Evolutionary conservation across 2,329 filamentous ascomycete genomes (phyloP).

Genomic region (Trichoderma sp.): DNA sequence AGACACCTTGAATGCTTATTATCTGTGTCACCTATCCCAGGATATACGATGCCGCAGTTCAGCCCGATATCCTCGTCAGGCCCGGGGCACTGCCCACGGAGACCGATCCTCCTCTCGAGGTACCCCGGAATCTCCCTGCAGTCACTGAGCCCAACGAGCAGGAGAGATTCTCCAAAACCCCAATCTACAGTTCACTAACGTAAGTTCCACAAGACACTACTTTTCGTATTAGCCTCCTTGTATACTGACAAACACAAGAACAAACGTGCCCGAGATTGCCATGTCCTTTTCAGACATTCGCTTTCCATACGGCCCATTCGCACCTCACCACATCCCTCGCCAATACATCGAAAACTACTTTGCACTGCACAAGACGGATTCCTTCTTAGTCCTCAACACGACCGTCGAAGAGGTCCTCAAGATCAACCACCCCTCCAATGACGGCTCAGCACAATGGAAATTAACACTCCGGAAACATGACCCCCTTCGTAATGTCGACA

Average conservation of each 20-base stretch:
- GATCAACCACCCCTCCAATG: constrained; percentile 31
- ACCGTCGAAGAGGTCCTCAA: constrained; percentile 54
- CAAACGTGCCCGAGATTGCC: constrained; percentile 59
- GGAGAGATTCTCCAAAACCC: constrained; percentile 51
- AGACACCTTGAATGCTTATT: neutral
- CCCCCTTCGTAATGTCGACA: constrained; percentile 46
- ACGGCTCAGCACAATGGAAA: constrained; percentile 43
- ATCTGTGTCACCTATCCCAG: constrained; percentile 36
- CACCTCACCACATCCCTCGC: constrained; percentile 56
- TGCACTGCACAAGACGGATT: constrained; percentile 51
- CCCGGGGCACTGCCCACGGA: constrained; percentile 51
- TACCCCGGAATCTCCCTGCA: constrained; percentile 48
- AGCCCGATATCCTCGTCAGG: constrained; percentile 38
- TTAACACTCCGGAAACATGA: constrained; percentile 53
- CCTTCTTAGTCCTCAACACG: constrained; percentile 51
- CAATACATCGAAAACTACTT: constrained; percentile 62
- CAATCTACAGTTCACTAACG: constrained; percentile 56
- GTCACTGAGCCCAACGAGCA: constrained; percentile 46
- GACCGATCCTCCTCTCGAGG: constrained; percentile 49
- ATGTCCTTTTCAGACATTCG: constrained; percentile 58
- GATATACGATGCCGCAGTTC: constrained; percentile 54
- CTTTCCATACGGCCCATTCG: constrained; percentile 60
- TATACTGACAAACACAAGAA: constrained; percentile 39
- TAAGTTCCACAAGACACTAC: constrained; percentile 35
- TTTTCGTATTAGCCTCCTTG: too few species aligned